Conservation (phyloP, 768 basidiomycete species). For the Russula sp. region DNA sequence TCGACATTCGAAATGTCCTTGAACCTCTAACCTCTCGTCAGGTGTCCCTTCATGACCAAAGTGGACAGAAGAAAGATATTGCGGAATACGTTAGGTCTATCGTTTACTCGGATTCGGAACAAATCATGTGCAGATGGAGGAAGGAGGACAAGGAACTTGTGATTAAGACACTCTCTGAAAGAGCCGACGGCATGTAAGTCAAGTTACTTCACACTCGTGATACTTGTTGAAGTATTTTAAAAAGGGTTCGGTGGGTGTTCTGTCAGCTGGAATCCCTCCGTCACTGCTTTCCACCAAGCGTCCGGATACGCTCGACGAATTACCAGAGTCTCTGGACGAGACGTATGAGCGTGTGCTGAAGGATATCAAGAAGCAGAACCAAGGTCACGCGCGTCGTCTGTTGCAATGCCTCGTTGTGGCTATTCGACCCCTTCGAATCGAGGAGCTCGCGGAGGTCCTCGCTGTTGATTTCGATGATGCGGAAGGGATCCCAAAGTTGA, state of each 20-base stretch:
- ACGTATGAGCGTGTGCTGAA: slow-evolving; percentile 12
- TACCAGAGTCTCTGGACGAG: slow-evolving; percentile 1
- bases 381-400: slow-evolving; percentile 4
- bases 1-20: slow-evolving; percentile 3
- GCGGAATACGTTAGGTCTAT: neutral
- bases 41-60: slow-evolving; percentile 7
- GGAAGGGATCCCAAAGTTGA: slow-evolving; percentile 5
- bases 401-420: slow-evolving; percentile 13
- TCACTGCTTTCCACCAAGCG: neutral
- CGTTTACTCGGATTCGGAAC: slow-evolving; percentile 5
- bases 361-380: neutral
- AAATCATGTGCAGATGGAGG: slow-evolving; percentile 3
- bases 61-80: slow-evolving; percentile 9
- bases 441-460: slow-evolving; percentile 15
- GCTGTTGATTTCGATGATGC: slow-evolving; percentile 1
- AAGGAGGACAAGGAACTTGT: neutral
- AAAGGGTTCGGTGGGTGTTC: slow-evolving; percentile 7
- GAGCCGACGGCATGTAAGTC: slow-evolving; percentile 18
- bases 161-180: neutral
- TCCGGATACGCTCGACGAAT: neutral
- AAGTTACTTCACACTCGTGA: neutral
- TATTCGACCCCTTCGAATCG: slow-evolving; percentile 4
- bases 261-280: slow-evolving; percentile 14
- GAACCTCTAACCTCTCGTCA: neutral
- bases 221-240: neutral